Percentiles rank a stretch among this genome's conserved stretches.
These are phyloP conservation scores for Polychaeton citri DNA, from an alignment of 2,329 filamentous ascomycete species.

Conservation along the genomic window DNA sequence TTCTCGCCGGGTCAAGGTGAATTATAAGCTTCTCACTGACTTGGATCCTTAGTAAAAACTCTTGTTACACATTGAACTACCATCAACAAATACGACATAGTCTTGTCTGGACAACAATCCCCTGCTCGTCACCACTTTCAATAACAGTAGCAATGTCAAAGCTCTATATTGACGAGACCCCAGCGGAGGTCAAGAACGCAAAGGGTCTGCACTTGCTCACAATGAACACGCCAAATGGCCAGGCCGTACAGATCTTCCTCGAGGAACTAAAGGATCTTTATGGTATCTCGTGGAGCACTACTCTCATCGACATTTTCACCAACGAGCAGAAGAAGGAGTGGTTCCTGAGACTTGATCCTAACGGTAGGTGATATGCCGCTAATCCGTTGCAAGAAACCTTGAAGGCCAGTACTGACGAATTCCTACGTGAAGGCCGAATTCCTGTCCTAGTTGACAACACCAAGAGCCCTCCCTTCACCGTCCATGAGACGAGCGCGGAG, in stretches of 20 bases:
- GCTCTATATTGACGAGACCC: conserved; percentile 34
- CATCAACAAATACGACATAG: no score
- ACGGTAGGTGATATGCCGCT: no score
- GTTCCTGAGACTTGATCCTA: conserved; percentile 36
- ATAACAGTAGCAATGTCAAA: no score
- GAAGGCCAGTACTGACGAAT: conserved; percentile 9
- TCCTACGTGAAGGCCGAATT: conserved; percentile 34
- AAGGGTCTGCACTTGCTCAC: conserved; percentile 42
- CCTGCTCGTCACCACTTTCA: no score
- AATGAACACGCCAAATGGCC: conserved; percentile 37
- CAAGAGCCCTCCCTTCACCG: conserved; percentile 34
- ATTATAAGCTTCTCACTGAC: no score
- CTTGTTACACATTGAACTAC: no score
- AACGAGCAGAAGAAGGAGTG: conserved; percentile 45
- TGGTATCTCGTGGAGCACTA: conserved; percentile 35
- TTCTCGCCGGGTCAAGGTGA: no score
- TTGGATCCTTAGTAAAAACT: no score
- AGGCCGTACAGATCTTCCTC: conserved; percentile 41
- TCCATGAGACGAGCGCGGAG: conserved; percentile 41
- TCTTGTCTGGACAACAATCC: no score
- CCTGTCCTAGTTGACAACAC: conserved; percentile 39
- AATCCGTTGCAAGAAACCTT: no score
- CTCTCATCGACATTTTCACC: conserved; percentile 36
- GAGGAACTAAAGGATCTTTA: conserved; percentile 41
- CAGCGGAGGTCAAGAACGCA: conserved; percentile 32